Base-by-base conservation (phyloP, 352 stramenopile species). In the Pythium biforme region DNA sequence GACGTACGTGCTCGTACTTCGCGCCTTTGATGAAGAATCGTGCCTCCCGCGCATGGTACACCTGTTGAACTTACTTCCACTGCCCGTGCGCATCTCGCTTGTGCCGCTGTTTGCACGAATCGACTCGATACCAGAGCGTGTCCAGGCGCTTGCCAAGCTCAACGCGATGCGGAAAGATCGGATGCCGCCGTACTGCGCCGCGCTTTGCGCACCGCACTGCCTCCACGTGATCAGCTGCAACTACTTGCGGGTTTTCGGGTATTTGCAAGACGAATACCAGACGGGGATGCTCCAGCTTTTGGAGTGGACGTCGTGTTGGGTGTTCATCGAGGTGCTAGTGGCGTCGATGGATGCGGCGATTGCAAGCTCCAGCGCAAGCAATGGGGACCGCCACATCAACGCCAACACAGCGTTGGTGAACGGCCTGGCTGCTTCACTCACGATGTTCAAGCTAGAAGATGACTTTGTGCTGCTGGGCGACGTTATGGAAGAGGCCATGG, bases 401-500 rank as follows among this genome's bases (percentile, higher is more conserved):
- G 40, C 26, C 19, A 61, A 64, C 22, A 41, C 33, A 5, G 8
- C 52, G 1, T 14, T 76, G 0, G 57, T 88, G 27, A 83, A 90
- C 61, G 77, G 65, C 15, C 55, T 90, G 9, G 75, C 77, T 10
- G 70, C 73, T 0, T 60, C 70, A 2, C 57, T 89, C 5, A 72
- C 62, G 8, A 46, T 74, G 19, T 70, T 89, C 26, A 61, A 65
- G 26, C 25, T 64, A 10, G 62, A 78, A 22, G 51, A 64, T 0
- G 74, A 82, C 22, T 81, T 74, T 27, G 50, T 75, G 1, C 29
- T 76, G 22, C 66, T 90, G 9, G 64, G 59, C 20, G 62, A 69
- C 10, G 77, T 88, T 7, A 69, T 88, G 12, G 56, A 80, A 43
- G 72, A 79, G 33, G 79, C 81, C 9, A 62, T 86, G 19, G 52